Conservation (phyloP, 352 stramenopile genomes). For the Pythium graminicola region DNA sequence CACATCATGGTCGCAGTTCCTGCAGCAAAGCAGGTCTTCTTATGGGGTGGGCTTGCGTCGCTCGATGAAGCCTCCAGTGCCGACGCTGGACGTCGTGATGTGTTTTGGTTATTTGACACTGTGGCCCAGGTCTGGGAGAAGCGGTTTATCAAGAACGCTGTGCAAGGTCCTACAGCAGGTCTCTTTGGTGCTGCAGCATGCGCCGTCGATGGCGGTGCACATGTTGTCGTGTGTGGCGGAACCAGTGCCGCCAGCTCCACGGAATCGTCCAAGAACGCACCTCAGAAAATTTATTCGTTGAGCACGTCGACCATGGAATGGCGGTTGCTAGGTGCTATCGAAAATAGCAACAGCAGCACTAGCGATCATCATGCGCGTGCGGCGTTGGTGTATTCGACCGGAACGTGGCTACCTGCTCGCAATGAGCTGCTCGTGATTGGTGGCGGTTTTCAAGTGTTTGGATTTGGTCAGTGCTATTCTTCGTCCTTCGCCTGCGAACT, state of each 20-base stretch:
- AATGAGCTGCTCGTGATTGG: conserved; percentile 45
- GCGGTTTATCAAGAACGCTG: conserved; percentile 30
- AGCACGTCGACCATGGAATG: conserved; percentile 42
- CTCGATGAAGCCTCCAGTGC: conserved; percentile 16
- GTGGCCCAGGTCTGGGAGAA: conserved; percentile 30
- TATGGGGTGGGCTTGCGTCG: conserved; percentile 59
- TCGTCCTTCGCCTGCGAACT: conserved; percentile 50
- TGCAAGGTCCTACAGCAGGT: conserved; percentile 27
- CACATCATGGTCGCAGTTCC: conserved; percentile 47
- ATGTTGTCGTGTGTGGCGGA: conserved; percentile 58
- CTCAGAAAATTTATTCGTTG: conserved; percentile 49
- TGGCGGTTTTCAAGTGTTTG: conserved; percentile 79
- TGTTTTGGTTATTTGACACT: conserved; percentile 55
- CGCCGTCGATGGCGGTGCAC: conserved; percentile 36
- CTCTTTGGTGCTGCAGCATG: conserved; percentile 45
- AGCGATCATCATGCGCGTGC: conserved; percentile 41
- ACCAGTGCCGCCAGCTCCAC: conserved; percentile 29
- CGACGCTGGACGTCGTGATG: conserved; percentile 11
- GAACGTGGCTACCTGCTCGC: conserved; percentile 38
- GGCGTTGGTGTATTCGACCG: conserved; percentile 50
- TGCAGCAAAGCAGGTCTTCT: conserved; percentile 39
- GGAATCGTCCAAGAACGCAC: conserved; percentile 12
- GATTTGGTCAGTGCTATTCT: conserved; percentile 78
- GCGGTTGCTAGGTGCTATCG: conserved; percentile 35
- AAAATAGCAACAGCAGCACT: conserved; percentile 13